A percentile compares a stretch with the other conserved stretches of the same genome.
These are phyloP conservation scores for Russula sp. DNA, from an alignment of 768 basidiomycete genomes.

Conservation along the genomic window DNA sequence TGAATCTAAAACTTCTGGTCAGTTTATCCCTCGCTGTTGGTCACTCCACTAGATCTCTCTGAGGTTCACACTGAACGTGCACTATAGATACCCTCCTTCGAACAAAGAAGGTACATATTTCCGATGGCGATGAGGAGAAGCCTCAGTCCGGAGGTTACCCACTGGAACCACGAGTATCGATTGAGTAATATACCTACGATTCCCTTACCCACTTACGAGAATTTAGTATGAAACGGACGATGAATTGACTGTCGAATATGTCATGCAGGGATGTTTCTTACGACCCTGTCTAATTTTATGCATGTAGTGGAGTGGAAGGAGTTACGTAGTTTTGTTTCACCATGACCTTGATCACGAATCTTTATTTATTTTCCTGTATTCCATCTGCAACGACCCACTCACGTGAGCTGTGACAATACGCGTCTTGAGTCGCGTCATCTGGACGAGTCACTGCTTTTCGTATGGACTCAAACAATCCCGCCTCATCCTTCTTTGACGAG, in stretches of 20 bases:
- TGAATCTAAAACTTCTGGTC: conserved; percentile 71
- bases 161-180: conserved; percentile 66
- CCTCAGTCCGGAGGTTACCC: conserved; percentile 54
- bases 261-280: neutral
- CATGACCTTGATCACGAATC: neutral
- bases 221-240: neutral
- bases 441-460: neutral
- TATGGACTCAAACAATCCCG: conserved; percentile 56
- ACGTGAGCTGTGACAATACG: conserved; percentile 20
- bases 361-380: neutral
- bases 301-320: neutral
- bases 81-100: conserved; percentile 25
- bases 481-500: conserved; percentile 73
- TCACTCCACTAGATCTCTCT: conserved; percentile 11
- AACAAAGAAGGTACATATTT: neutral
- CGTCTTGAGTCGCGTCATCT: neutral
- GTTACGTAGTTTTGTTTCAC: neutral
- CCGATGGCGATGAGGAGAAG: conserved; percentile 40
- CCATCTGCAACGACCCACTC: neutral
- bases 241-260: neutral
- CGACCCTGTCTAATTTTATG: neutral
- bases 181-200: conserved; percentile 49
- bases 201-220: neutral
- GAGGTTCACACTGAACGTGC: conserved; percentile 6
- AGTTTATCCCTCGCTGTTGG: conserved; percentile 40